A percentile compares a stretch with the other conserved stretches of the same genome.
phyloP scores from a whole-genome alignment of 345 rosid genomes.

The Aquilaria yunnanensis region DNA sequence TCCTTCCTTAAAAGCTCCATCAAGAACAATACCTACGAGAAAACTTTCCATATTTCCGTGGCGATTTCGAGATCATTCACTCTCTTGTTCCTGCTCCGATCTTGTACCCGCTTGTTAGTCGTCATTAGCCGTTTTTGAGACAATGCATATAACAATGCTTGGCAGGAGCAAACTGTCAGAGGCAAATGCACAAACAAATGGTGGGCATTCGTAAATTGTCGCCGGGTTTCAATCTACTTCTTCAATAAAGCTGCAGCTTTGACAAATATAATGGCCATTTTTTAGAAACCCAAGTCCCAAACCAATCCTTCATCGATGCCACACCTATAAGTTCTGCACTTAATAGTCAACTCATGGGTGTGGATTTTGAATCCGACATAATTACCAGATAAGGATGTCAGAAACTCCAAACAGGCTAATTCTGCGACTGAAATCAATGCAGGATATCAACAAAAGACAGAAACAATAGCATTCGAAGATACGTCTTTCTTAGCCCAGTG shows the following conservation, averaged over 20 bases:
- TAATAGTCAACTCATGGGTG: too few relatives aligned
- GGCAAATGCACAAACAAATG: conserved; percentile 40
- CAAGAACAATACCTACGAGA: conserved; percentile 46
- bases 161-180: conserved; percentile 17
- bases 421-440: neutral
- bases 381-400: neutral
- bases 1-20: conserved; percentile 65
- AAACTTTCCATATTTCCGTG: conserved; percentile 67
- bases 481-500: too few relatives aligned
- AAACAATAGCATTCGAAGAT: too few relatives aligned
- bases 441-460: too few relatives aligned
- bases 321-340: too few relatives aligned
- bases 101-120: too few relatives aligned
- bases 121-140: too few relatives aligned
- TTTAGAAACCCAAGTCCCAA: neutral
- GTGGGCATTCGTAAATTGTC: conserved; percentile 8
- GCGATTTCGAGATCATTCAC: conserved; percentile 56
- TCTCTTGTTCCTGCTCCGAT: too few relatives aligned
- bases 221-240: neutral
- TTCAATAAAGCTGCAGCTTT: conserved; percentile 10
- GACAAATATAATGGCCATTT: conserved; percentile 8
- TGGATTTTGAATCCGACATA: neutral
- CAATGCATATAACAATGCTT: neutral
- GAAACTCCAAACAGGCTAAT: neutral
- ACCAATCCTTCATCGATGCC: neutral